A percentile compares a stretch with the other conserved stretches of the same genome.
Conservation (phyloP, 352 stramenopile species). For the Globisporangium parvum region DNA sequence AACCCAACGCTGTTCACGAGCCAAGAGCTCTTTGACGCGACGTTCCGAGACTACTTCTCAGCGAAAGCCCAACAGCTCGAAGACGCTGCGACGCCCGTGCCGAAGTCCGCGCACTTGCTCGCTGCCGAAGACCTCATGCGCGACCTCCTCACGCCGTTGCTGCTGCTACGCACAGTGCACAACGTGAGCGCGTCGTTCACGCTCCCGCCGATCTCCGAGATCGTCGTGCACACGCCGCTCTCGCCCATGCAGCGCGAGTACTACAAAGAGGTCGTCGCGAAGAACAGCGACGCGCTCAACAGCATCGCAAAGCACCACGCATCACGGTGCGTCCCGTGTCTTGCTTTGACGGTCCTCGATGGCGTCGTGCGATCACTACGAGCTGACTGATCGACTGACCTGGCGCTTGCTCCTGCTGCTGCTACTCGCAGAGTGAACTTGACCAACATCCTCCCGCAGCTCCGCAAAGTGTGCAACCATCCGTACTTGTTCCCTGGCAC, state of each 20-base stretch:
- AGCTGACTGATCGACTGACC: neutral
- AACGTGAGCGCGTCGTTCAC: constrained; percentile 67
- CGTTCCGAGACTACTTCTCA: constrained; percentile 60
- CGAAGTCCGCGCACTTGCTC: constrained; percentile 18
- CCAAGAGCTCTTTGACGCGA: constrained; percentile 37
- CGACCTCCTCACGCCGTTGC: constrained; percentile 43
- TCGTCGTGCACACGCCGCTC: constrained; percentile 71
- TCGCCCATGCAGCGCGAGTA: constrained; percentile 75
- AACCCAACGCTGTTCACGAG: constrained; percentile 85
- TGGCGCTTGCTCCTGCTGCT: neutral
- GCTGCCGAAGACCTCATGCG: constrained; percentile 50
- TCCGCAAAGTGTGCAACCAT: constrained; percentile 76
- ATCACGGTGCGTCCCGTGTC: constrained; percentile 2
- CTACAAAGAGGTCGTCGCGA: constrained; percentile 76
- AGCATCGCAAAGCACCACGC: constrained; percentile 21
- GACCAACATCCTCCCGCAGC: constrained; percentile 97
- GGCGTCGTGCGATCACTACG: too few relatives aligned
- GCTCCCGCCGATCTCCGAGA: constrained; percentile 64
- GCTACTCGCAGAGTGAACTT: constrained; percentile 57
- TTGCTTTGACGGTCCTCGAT: neutral
- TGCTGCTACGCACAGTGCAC: constrained; percentile 61
- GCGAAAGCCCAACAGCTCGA: constrained; percentile 49
- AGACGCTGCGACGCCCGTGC: neutral
- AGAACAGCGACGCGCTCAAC: constrained; percentile 52
- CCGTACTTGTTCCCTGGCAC: constrained; percentile 91